Evolutionary conservation across 805 yeast genomes (phyloP).

Genomic region (Maudiozyma pseudohumilis): DNA sequence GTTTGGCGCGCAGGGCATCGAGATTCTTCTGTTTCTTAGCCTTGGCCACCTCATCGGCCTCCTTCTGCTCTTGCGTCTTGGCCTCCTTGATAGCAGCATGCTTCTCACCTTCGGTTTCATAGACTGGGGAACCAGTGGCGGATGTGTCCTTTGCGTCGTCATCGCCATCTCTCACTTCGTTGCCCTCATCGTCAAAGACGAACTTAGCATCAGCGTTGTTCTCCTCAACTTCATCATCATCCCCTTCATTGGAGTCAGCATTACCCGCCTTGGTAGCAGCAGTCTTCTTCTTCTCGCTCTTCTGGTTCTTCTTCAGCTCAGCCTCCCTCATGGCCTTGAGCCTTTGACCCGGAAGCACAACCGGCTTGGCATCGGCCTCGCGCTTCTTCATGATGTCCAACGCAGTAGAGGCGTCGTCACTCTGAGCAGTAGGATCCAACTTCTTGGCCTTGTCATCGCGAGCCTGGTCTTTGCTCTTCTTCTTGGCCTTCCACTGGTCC

Average conservation of each 20-base stretch:
- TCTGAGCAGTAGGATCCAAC: conserved; percentile 55
- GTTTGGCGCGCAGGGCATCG: conserved; percentile 63
- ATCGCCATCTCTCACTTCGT: conserved; percentile 30
- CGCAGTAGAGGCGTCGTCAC: conserved; percentile 44
- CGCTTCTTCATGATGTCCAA: conserved; percentile 48
- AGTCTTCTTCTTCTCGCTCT: conserved; percentile 11
- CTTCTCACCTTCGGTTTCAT: conserved; percentile 15
- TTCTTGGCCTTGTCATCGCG: conserved; percentile 56
- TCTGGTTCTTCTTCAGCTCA: conserved; percentile 18
- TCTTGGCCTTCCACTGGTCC: conserved; percentile 84
- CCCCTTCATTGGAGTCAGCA: conserved; percentile 10
- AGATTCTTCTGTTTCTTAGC: conserved; percentile 41
- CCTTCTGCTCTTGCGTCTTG: conserved; percentile 12
- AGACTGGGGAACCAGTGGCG: neutral
- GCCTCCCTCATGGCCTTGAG: conserved; percentile 11
- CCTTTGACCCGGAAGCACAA: conserved; percentile 31
- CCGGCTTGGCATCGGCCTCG: conserved; percentile 43
- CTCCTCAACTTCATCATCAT: conserved; percentile 13
- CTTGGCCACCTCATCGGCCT: conserved; percentile 17
- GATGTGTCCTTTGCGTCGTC: conserved; percentile 7
- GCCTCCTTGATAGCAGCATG: conserved; percentile 3
- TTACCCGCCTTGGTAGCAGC: conserved; percentile 7
- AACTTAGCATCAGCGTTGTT: conserved; percentile 30
- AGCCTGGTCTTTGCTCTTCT: conserved; percentile 56
- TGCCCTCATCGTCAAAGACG: conserved; percentile 67